phyloP scores from a whole-genome alignment of 345 rosid species.

The Anacardium occidentale region DNA sequence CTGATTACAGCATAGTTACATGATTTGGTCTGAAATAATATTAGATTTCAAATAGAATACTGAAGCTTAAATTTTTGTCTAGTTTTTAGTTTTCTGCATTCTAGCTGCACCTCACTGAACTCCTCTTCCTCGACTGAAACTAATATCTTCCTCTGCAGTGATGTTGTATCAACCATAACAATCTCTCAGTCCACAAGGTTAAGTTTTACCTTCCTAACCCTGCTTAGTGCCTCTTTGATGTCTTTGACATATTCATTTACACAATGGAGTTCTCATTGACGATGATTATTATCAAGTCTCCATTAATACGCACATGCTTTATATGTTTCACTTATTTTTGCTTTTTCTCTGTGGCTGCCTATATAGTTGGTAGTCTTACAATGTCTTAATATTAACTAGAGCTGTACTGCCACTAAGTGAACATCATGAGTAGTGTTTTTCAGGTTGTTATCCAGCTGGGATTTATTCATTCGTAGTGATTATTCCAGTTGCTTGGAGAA shows the following conservation, averaged over 20 bases:
- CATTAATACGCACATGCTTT: neutral
- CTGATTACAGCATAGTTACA: neutral
- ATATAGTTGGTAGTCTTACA: neutral
- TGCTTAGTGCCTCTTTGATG: constrained; percentile 34
- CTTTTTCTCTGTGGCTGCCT: neutral
- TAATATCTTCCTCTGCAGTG: constrained; percentile 34
- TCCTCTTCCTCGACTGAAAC: constrained; percentile 24
- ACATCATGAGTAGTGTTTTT: neutral
- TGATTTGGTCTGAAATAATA: neutral
- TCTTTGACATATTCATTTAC: constrained; percentile 27
- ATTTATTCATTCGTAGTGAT: neutral
- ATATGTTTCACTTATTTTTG: neutral
- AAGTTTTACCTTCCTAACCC: constrained; percentile 23
- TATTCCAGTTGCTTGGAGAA: neutral
- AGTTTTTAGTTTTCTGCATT: constrained; percentile 1
- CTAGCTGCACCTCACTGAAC: constrained; percentile 1
- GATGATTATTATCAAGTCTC: neutral
- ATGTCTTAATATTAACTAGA: neutral
- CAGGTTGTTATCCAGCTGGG: neutral
- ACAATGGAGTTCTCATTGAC: constrained; percentile 7
- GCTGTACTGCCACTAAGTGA: neutral
- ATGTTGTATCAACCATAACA: constrained; percentile 29
- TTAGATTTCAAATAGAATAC: neutral
- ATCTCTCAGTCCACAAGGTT: constrained; percentile 37
- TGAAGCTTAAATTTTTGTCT: neutral